phyloP scores from a whole-genome alignment of 257 asterid species.

The Dorcoceras hygrometricum region DNA sequence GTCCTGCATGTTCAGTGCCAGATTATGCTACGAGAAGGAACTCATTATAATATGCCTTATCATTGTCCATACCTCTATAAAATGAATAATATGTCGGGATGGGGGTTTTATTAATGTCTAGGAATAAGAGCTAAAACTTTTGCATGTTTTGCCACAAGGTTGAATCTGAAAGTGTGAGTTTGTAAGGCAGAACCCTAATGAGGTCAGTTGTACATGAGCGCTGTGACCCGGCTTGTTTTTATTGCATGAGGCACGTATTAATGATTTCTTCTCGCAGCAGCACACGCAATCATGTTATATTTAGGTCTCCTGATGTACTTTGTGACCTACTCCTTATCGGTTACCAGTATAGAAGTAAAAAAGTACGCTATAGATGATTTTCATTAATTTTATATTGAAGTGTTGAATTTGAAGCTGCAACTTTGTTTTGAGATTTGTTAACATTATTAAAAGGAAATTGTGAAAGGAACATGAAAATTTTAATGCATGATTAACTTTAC shows the following conservation, averaged over 20 bases:
- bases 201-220: not conserved
- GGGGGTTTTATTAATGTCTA: not conserved
- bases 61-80: not conserved
- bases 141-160: not conserved
- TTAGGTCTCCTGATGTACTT: too few species aligned
- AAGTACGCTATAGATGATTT: too few species aligned
- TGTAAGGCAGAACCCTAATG: not conserved
- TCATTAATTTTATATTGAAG: too few species aligned
- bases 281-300: too few species aligned
- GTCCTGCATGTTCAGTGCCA: not conserved
- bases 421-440: too few species aligned
- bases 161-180: not conserved
- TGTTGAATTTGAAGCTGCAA: too few species aligned
- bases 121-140: not conserved
- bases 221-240: not conserved
- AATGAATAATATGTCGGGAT: not conserved
- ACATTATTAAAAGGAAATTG: not conserved
- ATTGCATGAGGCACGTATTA: not conserved
- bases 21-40: not conserved
- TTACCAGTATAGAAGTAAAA: too few species aligned
- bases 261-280: too few species aligned
- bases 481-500: slow-evolving; percentile 21
- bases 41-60: too few species aligned
- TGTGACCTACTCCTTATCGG: too few species aligned
- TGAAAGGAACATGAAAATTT: slow-evolving; percentile 10